phyloP scores from a whole-genome alignment of 805 yeast species.

The Candida fluviatilis region DNA sequence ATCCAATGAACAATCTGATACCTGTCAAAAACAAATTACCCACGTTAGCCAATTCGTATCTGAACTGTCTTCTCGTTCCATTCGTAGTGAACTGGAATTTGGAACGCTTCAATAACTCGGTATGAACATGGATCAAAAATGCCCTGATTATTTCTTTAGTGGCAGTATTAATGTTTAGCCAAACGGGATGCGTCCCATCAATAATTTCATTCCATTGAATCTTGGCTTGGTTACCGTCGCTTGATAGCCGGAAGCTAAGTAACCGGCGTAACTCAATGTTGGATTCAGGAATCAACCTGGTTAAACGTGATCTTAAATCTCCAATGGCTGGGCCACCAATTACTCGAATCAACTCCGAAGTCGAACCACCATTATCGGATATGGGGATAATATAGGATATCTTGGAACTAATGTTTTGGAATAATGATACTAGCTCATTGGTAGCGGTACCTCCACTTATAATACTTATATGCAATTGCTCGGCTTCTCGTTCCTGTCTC shows the following conservation, averaged over 20 bases:
- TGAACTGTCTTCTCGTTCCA: slow-evolving; percentile 49
- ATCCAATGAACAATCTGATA: slow-evolving; percentile 75
- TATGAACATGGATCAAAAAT: slow-evolving; percentile 73
- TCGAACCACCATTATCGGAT: slow-evolving; percentile 92
- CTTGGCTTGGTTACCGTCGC: slow-evolving; percentile 49
- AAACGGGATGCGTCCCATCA: slow-evolving; percentile 69
- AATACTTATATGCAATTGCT: slow-evolving; percentile 2
- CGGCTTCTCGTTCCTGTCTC: too few relatives aligned
- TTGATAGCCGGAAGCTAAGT: slow-evolving; percentile 47
- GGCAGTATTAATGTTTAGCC: slow-evolving; percentile 58
- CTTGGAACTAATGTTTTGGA: slow-evolving; percentile 40
- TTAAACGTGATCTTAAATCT: slow-evolving; percentile 78
- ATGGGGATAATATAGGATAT: slow-evolving; percentile 75
- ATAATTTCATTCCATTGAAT: slow-evolving; percentile 73
- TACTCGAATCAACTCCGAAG: slow-evolving; percentile 80
- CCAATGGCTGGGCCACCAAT: slow-evolving; percentile 96
- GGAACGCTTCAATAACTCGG: slow-evolving; percentile 67
- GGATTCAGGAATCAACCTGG: slow-evolving; percentile 61
- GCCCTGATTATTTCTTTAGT: slow-evolving; percentile 70
- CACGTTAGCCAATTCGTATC: slow-evolving; percentile 73
- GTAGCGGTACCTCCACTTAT: slow-evolving; percentile 89
- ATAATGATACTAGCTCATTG: slow-evolving; percentile 63
- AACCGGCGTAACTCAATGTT: slow-evolving; percentile 30
- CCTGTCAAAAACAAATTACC: slow-evolving; percentile 87
- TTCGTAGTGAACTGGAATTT: slow-evolving; percentile 32